Evolutionary conservation across 768 basidiomycete genomes (phyloP).

Genomic region (Lactarius hengduanensis): DNA sequence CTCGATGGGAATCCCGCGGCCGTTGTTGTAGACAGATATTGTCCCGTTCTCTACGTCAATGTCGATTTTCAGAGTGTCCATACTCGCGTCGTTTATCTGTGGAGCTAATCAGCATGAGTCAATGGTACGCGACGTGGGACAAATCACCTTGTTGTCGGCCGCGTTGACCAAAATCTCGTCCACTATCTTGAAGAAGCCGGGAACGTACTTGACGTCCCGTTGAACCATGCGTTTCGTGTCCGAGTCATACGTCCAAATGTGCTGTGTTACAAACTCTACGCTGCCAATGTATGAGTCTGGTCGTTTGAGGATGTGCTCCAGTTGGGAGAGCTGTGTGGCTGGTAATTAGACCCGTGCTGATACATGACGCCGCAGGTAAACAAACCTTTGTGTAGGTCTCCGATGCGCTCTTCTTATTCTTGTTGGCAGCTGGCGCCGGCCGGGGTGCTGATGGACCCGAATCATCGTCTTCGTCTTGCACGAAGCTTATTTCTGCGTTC

Average conservation of each 20-base stretch:
- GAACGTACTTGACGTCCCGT: constrained; percentile 86
- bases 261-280: constrained; percentile 80
- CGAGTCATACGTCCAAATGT: constrained; percentile 93
- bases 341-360: constrained; percentile 13
- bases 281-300: constrained; percentile 97
- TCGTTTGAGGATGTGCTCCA: constrained; percentile 90
- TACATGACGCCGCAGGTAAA: background rate
- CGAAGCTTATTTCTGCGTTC: constrained; percentile 51
- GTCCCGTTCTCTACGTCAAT: constrained; percentile 80
- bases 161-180: constrained; percentile 99
- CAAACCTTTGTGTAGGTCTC: constrained; percentile 86
- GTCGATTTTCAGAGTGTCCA: constrained; percentile 89
- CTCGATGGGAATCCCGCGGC: constrained; percentile 94
- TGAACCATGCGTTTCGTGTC: constrained; percentile 80
- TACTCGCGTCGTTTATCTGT: constrained; percentile 87
- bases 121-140: background rate
- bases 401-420: constrained; percentile 84
- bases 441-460: constrained; percentile 33
- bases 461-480: constrained; percentile 44
- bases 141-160: constrained; percentile 92
- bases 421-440: constrained; percentile 38
- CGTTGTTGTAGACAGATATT: constrained; percentile 96
- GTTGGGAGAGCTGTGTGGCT: constrained; percentile 73
- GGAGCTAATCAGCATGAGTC: constrained; percentile 1
- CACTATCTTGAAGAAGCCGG: constrained; percentile 98